Base-by-base conservation (phyloP, 768 basidiomycete genomes). In the Steccherinum ochraceum region DNA sequence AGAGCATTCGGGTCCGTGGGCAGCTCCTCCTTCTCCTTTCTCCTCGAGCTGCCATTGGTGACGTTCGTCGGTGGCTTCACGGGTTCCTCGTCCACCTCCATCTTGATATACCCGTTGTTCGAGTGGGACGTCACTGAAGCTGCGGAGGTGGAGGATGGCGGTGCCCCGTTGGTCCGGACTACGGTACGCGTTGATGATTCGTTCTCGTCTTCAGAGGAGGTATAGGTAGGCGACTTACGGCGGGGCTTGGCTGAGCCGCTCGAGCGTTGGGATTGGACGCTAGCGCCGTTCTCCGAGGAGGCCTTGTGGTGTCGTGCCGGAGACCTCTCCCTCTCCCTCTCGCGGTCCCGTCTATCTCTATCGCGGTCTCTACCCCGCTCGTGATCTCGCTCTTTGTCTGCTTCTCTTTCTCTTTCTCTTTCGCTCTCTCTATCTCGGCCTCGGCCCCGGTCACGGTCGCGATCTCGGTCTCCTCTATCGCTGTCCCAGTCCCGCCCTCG, bases 201-300 rank as follows among this genome's bases (percentile, higher is more conserved):
- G 16, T 16, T 7, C 30, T 35, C 30, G 30, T 35, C 30, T 35
- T 35, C 30, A 35, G 84, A 82, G 1, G 84, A 83, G 0, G 84
- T 85, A 54, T 82, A 85, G 47, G 81, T 75, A 0, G 81, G 82
- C 3, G 82, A 79, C 42, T 68, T 72, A 41, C 84, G 80, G 59
- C 46, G 52, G 25, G 27, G 43, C 48, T 58, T 64, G 40, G 49
- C 40, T 3, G 56, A 53, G 45, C 53, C 54, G 35, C 45, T 52
- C 30, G 30, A 35, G 24, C 54, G 52, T 11, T 24, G 35, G 12
- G 50, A 35, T 7, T 16, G 7, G 16, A 7, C 30, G 30, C 30
- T 16, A 16, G 7, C 30, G 16, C 30, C 30, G 30, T 35, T 35
- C 30, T 35, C 30, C n/a, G n/a, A n/a, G 30, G 30, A 7, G 7